Evolutionary conservation across 2,329 filamentous ascomycete species (phyloP).

Genomic region (Pseudogymnoascus pannorum): DNA sequence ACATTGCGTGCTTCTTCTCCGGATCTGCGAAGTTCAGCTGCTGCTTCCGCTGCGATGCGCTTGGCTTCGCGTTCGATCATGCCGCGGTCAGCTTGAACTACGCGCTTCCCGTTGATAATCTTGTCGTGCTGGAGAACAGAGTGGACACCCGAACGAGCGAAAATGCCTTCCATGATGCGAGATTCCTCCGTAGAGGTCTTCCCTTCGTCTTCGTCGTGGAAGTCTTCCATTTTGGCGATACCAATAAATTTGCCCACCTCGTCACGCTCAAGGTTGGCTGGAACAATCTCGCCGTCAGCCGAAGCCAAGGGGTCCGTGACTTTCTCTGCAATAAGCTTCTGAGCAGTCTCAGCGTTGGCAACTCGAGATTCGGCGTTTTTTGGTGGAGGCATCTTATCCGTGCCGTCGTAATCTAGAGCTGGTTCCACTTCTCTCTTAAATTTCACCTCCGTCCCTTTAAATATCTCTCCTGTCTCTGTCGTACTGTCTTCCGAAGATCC

Average conservation of each 20-base stretch:
- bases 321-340: slow-evolving; percentile 1
- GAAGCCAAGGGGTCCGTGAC: slow-evolving; percentile 22
- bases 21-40: slow-evolving; percentile 65
- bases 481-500: slow-evolving; percentile 59
- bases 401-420: slow-evolving; percentile 18
- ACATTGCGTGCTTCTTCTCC: slow-evolving; percentile 64
- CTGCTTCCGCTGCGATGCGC: slow-evolving; percentile 69
- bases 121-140: slow-evolving; percentile 91
- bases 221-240: slow-evolving; percentile 59
- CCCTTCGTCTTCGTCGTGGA: slow-evolving; percentile 41
- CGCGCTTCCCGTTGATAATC: slow-evolving; percentile 71
- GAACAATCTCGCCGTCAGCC: slow-evolving; percentile 21
- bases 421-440: slow-evolving; percentile 39
- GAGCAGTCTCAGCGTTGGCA: background rate
- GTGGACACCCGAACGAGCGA: slow-evolving; percentile 77
- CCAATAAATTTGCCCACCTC: slow-evolving; percentile 49
- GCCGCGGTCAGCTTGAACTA: slow-evolving; percentile 64
- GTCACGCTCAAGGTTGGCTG: slow-evolving; percentile 18
- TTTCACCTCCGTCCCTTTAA: slow-evolving; percentile 77
- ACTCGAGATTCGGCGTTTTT: background rate
- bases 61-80: slow-evolving; percentile 79
- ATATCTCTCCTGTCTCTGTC: slow-evolving; percentile 79
- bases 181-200: slow-evolving; percentile 50
- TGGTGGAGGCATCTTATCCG: background rate
- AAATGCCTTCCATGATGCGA: slow-evolving; percentile 81